Conservation (phyloP, 2,329 filamentous ascomycete genomes). For the Bipolaris cookei region DNA sequence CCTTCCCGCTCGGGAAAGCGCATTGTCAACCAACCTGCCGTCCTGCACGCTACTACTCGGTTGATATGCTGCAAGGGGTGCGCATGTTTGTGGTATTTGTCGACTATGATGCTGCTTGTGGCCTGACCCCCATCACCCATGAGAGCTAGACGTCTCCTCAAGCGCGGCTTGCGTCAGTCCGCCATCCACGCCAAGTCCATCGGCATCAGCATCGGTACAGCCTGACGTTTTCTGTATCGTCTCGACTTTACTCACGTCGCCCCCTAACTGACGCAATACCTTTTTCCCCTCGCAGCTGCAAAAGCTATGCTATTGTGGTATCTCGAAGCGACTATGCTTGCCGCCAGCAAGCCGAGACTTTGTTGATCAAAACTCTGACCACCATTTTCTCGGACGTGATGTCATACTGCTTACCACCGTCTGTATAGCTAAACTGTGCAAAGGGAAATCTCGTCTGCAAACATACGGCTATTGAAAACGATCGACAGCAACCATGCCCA, state of each 20-base stretch:
- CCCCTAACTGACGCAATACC: conserved; percentile 7
- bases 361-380: conserved; percentile 5
- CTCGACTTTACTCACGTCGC: neutral
- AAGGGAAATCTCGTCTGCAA: conserved; percentile 8
- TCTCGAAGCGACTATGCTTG: neutral
- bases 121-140: conserved; percentile 1
- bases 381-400: conserved; percentile 3
- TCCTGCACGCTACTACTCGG: neutral
- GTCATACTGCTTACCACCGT: conserved; percentile 12
- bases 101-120: conserved; percentile 8
- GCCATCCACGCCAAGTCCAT: conserved; percentile 1
- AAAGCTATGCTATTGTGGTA: neutral
- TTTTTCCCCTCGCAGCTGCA: neutral
- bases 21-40: neutral
- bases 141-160: conserved; percentile 2
- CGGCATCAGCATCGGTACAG: conserved; percentile 4
- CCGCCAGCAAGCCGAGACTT: neutral
- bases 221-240: neutral
- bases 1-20: neutral
- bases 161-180: conserved; percentile 2
- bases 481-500: conserved; percentile 10
- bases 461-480: conserved; percentile 10
- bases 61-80: neutral
- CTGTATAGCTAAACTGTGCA: neutral
- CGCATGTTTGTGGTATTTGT: conserved; percentile 5